Evolutionary conservation across 148 eudicot genomes (phyloP).

Genomic region (Rhododendron molle): DNA sequence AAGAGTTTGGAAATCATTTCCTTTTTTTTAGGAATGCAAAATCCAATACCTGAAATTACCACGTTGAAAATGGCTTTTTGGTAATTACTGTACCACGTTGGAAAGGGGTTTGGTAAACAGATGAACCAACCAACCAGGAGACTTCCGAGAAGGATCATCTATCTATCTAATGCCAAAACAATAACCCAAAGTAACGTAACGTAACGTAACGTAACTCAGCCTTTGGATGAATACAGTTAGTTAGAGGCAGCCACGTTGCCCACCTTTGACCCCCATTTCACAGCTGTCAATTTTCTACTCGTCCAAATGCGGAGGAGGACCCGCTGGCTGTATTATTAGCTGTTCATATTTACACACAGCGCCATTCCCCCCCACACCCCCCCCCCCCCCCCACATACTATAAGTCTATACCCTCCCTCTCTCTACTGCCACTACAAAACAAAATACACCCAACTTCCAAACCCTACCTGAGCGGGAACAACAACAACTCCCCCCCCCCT

Average conservation of each 20-base stretch:
- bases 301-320: neutral
- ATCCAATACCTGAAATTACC: neutral
- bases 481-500: neutral
- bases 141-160: neutral
- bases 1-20: too few relatives aligned
- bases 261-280: neutral
- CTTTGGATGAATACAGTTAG: neutral
- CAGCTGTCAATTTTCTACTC: neutral
- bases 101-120: neutral
- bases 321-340: neutral
- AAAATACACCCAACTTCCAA: neutral
- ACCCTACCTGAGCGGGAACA: conserved; percentile 9
- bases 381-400: neutral
- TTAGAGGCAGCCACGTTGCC: conserved; percentile 3
- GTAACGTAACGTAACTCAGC: neutral
- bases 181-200: too few relatives aligned
- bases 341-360: neutral
- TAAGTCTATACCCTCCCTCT: too few relatives aligned
- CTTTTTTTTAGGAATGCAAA: too few relatives aligned
- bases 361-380: neutral
- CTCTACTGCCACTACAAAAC: neutral
- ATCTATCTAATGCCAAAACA: neutral
- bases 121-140: neutral
- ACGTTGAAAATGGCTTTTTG: too few relatives aligned
- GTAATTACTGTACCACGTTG: neutral